A percentile compares a stretch with the other conserved stretches of the same genome.
Evolutionary conservation across 2,329 filamentous ascomycete species (phyloP).

Genomic region (Fusarium sp.): DNA sequence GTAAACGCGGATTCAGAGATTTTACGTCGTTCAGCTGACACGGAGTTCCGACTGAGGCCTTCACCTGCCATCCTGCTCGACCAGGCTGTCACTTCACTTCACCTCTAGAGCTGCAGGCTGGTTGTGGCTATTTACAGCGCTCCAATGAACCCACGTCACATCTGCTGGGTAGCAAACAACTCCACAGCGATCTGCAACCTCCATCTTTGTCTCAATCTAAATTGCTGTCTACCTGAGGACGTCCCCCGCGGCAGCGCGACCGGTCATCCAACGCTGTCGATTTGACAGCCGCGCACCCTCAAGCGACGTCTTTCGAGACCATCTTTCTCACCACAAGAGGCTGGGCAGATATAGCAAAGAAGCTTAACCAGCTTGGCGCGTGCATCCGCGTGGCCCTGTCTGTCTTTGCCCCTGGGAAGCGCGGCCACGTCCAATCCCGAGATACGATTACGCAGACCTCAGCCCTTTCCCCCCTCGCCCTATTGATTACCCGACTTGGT

Average conservation of each 20-base stretch:
- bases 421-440: constrained; percentile 29
- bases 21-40: background rate
- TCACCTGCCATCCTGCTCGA: background rate
- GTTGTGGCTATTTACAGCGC: background rate
- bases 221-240: constrained; percentile 12
- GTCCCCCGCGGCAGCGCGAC: background rate
- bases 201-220: constrained; percentile 9
- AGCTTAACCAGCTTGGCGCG: constrained; percentile 43
- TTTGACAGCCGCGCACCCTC: background rate
- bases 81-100: background rate
- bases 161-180: constrained; percentile 1
- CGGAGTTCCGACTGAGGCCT: background rate
- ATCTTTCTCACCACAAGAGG: constrained; percentile 4
- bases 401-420: constrained; percentile 36
- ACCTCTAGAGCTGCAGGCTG: background rate
- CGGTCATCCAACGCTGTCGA: background rate
- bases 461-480: background rate
- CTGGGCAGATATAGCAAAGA: constrained; percentile 35
- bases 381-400: constrained; percentile 32
- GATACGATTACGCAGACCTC: constrained; percentile 37
- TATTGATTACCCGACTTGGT: constrained; percentile 17
- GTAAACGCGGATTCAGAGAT: background rate
- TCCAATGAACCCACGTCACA: background rate
- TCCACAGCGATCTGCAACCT: constrained; percentile 29
- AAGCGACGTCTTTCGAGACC: background rate